These are phyloP conservation scores for Coemansia furcata DNA, from an alignment of 192 early-diverging fungal species.

Conservation along the genomic window DNA sequence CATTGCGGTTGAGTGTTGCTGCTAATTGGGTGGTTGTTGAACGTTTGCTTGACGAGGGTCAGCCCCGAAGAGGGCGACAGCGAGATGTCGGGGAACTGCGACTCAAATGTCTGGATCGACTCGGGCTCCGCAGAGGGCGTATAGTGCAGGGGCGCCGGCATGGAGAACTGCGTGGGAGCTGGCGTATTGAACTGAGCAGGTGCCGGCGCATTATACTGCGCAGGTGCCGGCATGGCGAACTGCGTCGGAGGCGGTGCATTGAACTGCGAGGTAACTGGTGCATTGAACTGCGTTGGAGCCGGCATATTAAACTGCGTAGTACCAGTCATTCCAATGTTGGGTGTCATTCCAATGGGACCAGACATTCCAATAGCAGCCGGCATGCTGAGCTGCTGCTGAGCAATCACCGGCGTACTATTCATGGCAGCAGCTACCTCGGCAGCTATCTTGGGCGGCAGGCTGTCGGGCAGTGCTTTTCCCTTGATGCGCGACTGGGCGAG, in stretches of 20 bases:
- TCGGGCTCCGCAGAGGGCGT: neutral
- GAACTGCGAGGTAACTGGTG: no score
- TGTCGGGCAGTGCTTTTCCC: conserved; percentile 56
- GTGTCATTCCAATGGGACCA: neutral
- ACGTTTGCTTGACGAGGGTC: conserved; percentile 37
- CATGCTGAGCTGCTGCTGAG: neutral
- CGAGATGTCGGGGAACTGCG: conserved; percentile 36
- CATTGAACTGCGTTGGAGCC: neutral
- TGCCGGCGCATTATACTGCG: neutral
- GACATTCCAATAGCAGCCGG: neutral
- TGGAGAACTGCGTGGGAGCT: neutral
- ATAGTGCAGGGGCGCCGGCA: conserved; percentile 4
- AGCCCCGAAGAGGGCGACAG: conserved; percentile 13
- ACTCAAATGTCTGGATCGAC: conserved; percentile 33
- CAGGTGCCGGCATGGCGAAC: neutral
- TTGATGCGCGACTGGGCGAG: conserved; percentile 58
- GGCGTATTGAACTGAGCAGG: neutral
- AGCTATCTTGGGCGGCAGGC: conserved; percentile 53
- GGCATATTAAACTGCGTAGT: neutral
- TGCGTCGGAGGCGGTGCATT: no score
- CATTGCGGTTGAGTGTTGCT: conserved; percentile 22
- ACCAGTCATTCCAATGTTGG: neutral
- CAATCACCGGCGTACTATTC: no score
- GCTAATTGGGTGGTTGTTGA: neutral
- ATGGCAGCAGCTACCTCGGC: conserved; percentile 44